Evolutionary conservation across 805 yeast species (phyloP), one percentile per base, ranked within the genome.

Genomic region (Teunomyces pallodes): DNA sequence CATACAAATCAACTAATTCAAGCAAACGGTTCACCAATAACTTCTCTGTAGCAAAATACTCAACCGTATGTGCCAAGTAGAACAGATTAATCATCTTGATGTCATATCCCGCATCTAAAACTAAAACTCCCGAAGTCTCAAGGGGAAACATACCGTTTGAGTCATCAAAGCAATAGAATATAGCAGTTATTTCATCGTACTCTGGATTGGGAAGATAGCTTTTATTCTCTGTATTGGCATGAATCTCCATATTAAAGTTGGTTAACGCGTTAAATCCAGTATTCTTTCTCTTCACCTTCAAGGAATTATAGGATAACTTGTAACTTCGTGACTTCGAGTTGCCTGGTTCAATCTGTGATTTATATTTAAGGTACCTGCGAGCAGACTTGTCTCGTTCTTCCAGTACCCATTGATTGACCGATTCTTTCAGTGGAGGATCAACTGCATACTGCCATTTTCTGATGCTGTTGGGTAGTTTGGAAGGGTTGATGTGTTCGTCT

Each of bases 161-260:
- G 44, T 75, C 76, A 48, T 83, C 80, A 51, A 80, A 75, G 14
- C 71, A 73, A 86, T 92, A 90, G 53, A 86, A 76, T 0, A 90
- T 75, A 6, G 83, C 76, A 0, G 65, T 51, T 0, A 91, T 70
- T 1, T 78, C 70, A 62, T 92, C 96, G 1, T 54, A 38, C 3
- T 56, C 48, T 0, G 97, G 95, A 57, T 90, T 86, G 0, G 97
- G 92, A 6, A 59, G 47, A 42, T 55, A 51, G 2, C 61, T 62
- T 6, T 66, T 70, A 0, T 64, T 75, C n/a, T 81, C 61, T 0
- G 86, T 77, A 39, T 77, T 77, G 0, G 79, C 82, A 63, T 85
- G 91, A 0, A 89, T 60, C 57, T 92, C 98, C 46, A 89, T 53
- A 5, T 78, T 70, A 30, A 90, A 65, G n/a, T 81, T 72, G 0